phyloP scores from a whole-genome alignment of 2,329 filamentous ascomycete species.

The Zymoseptoria crescenta region DNA sequence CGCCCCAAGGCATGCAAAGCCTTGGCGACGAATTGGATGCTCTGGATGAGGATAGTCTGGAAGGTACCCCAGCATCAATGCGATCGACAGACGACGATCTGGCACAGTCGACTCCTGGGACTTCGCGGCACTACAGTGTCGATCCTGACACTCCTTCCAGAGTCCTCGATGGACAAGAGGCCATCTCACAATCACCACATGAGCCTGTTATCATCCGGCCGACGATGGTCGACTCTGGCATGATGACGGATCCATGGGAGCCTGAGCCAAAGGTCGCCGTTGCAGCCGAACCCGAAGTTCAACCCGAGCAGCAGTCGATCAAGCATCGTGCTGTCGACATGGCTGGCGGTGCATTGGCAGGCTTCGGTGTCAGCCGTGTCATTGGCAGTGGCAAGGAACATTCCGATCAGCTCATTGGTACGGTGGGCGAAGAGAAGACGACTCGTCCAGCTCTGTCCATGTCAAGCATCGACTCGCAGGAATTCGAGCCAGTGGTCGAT shows the following conservation, averaged over 20 bases:
- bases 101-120: constrained; percentile 14
- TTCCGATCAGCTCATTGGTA: constrained; percentile 2
- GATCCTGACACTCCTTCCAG: constrained; percentile 18
- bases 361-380: constrained; percentile 28
- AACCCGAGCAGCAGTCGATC: constrained; percentile 9
- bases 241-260: constrained; percentile 56
- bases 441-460: constrained; percentile 6
- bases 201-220: constrained; percentile 6
- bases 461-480: constrained; percentile 35
- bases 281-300: background rate
- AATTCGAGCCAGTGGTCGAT: constrained; percentile 24
- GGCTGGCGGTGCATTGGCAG: constrained; percentile 28
- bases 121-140: constrained; percentile 33
- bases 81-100: constrained; percentile 9
- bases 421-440: constrained; percentile 4
- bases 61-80: constrained; percentile 27
- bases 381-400: constrained; percentile 5
- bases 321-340: constrained; percentile 22
- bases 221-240: constrained; percentile 51
- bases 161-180: background rate
- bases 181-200: background rate
- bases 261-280: constrained; percentile 22
- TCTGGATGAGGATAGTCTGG: constrained; percentile 58
- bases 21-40: constrained; percentile 86
- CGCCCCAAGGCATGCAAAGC: constrained; percentile 56